Evolutionary conservation across 176 grass and related monocot genomes (phyloP).

Genomic region (Juncus inflexus): DNA sequence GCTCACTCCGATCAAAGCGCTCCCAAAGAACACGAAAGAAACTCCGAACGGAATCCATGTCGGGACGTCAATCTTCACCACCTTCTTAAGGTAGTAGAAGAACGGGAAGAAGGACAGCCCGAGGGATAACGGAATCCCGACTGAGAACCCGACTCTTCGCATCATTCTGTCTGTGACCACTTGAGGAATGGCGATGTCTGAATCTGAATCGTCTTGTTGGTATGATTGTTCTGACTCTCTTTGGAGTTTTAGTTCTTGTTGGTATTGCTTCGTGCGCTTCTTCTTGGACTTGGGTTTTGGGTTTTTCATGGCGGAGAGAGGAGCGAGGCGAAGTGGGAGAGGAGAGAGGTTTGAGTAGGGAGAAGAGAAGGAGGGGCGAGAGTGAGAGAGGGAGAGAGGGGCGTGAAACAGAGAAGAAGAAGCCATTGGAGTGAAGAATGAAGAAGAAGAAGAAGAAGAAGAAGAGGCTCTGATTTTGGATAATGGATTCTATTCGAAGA

Average conservation of each 20-base stretch:
- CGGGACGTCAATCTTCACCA: constrained; percentile 52
- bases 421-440: constrained; percentile 17
- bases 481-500: constrained; percentile 1
- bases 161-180: constrained; percentile 51
- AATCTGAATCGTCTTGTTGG: constrained; percentile 17
- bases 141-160: constrained; percentile 32
- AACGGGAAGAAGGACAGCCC: constrained; percentile 80
- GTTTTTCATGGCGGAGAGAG: constrained; percentile 12
- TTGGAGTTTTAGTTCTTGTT: constrained; percentile 11
- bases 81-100: constrained; percentile 93
- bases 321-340: constrained; percentile 16
- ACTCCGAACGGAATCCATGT: constrained; percentile 43
- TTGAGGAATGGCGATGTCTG: constrained; percentile 26
- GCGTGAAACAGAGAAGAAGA: background rate
- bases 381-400: constrained; percentile 1
- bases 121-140: constrained; percentile 40
- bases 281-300: constrained; percentile 10
- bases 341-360: constrained; percentile 3
- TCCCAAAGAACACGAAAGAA: constrained; percentile 49
- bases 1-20: constrained; percentile 46
- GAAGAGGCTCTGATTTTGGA: constrained; percentile 16
- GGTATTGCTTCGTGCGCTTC: background rate
- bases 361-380: constrained; percentile 1
- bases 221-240: background rate
- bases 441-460: background rate